These are phyloP conservation scores for Thelonectria blattea DNA, from an alignment of 2,329 filamentous ascomycete species.

Conservation along the genomic window DNA sequence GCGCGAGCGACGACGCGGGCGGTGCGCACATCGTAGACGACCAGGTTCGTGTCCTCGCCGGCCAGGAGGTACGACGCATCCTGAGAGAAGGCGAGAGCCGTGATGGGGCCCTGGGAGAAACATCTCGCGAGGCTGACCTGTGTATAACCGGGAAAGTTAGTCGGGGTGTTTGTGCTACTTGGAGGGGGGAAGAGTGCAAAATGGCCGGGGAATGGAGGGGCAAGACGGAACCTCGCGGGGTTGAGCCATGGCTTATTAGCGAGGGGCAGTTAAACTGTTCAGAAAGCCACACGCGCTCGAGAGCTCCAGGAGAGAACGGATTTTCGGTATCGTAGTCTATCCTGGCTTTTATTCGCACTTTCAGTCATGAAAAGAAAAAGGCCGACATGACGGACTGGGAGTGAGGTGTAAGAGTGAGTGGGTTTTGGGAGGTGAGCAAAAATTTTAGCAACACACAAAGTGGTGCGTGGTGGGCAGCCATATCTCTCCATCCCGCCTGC, in stretches of 20 bases:
- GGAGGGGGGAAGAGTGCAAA: constrained; percentile 10
- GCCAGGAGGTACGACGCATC: constrained; percentile 55
- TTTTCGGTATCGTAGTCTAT: neutral
- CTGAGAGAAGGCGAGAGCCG: constrained; percentile 61
- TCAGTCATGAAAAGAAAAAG: neutral
- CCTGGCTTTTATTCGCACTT: neutral
- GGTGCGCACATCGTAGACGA: constrained; percentile 54
- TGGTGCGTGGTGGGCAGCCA: constrained; percentile 18
- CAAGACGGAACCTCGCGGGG: constrained; percentile 21
- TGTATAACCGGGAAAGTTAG: neutral
- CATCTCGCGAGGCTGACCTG: constrained; percentile 40
- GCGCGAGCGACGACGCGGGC: constrained; percentile 49
- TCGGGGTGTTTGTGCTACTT: neutral
- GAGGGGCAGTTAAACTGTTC: neutral
- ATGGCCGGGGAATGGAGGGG: constrained; percentile 37
- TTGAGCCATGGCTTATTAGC: constrained; percentile 26
- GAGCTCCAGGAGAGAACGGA: neutral
- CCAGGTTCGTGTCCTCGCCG: constrained; percentile 65
- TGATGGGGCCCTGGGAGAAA: constrained; percentile 61
- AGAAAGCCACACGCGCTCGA: constrained; percentile 3
- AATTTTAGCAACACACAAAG: constrained; percentile 26
- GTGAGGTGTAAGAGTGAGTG: constrained; percentile 32
- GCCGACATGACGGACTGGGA: constrained; percentile 10
- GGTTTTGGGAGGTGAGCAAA: constrained; percentile 32
- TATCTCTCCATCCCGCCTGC: neutral